Evolutionary conservation across 495 filamentous ascomycete genomes (phyloP).

Genomic region (Penicillium ochrochloron): DNA sequence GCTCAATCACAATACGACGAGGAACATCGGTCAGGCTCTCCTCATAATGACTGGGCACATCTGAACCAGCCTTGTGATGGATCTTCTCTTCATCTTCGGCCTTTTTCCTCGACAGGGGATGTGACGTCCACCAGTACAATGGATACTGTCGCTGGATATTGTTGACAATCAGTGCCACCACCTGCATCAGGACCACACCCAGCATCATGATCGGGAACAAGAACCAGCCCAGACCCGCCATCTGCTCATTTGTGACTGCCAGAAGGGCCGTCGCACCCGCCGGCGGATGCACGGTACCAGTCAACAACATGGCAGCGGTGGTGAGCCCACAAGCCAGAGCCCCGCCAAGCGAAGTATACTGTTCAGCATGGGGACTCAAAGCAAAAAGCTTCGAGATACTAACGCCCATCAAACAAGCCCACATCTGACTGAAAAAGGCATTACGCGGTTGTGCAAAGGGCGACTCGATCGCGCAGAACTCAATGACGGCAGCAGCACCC

Average conservation of each 20-base stretch:
- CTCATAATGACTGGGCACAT: constrained; percentile 31
- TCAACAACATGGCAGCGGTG: constrained; percentile 74
- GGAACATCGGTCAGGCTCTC: constrained; percentile 33
- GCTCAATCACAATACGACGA: constrained; percentile 39
- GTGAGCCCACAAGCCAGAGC: constrained; percentile 71
- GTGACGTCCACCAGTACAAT: constrained; percentile 68
- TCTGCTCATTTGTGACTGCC: constrained; percentile 65
- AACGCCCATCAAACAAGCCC: constrained; percentile 70
- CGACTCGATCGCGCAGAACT: constrained; percentile 76
- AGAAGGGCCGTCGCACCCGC: constrained; percentile 87
- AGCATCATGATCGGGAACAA: constrained; percentile 70
- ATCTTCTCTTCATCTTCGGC: constrained; percentile 38
- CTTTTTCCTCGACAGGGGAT: constrained; percentile 29
- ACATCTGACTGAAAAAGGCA: constrained; percentile 69
- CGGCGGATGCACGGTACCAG: constrained; percentile 82
- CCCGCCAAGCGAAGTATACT: constrained; percentile 67
- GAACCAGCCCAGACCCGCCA: constrained; percentile 67
- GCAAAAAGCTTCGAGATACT: constrained; percentile 73
- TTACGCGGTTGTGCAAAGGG: constrained; percentile 86
- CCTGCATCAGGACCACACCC: constrained; percentile 66
- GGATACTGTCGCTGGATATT: constrained; percentile 80
- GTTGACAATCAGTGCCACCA: constrained; percentile 69
- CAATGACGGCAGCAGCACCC: constrained; percentile 79
- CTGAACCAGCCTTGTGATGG: constrained; percentile 22
- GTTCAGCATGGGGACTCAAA: constrained; percentile 48